These are phyloP conservation scores for Eleusine coracana DNA, from an alignment of 176 grass and related monocot genomes.

Conservation along the genomic window DNA sequence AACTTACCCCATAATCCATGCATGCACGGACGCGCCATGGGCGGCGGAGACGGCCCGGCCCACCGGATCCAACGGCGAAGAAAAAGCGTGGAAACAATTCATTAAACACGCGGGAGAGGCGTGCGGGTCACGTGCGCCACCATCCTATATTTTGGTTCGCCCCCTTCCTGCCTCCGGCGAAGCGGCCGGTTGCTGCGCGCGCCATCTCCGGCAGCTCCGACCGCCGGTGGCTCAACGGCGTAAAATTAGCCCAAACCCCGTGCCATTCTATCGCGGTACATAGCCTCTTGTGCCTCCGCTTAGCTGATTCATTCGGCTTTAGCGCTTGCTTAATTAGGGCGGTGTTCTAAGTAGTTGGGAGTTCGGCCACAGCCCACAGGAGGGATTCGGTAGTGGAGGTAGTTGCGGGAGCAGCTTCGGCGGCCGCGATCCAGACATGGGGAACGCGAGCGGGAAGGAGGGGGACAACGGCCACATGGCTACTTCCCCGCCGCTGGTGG, in stretches of 20 bases:
- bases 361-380: not conserved
- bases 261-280: not conserved
- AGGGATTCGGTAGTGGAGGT: not conserved
- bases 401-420: not conserved
- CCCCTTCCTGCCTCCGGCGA: conserved; percentile 31
- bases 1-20: not conserved
- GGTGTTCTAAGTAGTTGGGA: not conserved
- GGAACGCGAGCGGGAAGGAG: conserved; percentile 68
- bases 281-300: not conserved
- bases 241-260: not conserved
- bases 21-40: conserved; percentile 26
- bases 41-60: not conserved
- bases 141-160: conserved; percentile 18
- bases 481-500: conserved; percentile 5
- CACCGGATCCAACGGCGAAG: conserved; percentile 8
- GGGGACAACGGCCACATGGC: conserved; percentile 57
- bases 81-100: not conserved
- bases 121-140: conserved; percentile 38
- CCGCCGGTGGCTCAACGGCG: conserved; percentile 1
- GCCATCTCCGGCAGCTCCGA: not conserved
- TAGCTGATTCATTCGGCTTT: not conserved
- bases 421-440: conserved; percentile 52
- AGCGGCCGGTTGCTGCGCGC: conserved; percentile 29
- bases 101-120: not conserved
- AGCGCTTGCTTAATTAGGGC: conserved; percentile 5